Evolutionary conservation across 176 grass and related monocot species (phyloP), one percentile per base, ranked within the genome.

Genomic region (Rhipidocladum racemiflorum): DNA sequence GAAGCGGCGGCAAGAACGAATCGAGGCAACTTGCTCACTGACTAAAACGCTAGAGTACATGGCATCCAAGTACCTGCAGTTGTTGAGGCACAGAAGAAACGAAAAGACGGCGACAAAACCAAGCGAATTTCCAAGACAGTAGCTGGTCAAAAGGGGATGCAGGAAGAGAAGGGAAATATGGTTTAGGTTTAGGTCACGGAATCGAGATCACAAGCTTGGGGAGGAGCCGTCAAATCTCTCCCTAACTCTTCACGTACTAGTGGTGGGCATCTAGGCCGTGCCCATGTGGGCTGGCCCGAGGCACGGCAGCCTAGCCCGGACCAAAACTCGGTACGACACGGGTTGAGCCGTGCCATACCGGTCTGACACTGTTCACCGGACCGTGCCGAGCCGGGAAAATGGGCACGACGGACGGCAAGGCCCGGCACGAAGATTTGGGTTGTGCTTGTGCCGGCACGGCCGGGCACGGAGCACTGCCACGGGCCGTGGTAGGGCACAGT

Each of bases 131-230:
- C 34, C 15, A 45, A n/a, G 43, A 28, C n/a, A 27, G 21, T 34
- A 39, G 30, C 29, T 28, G 40, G 68, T 38, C 28, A 72, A 25
- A 34, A 61, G 20, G 14, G n/a, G 7, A 34, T 72, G 11, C 7
- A 35, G 1, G 39, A 35, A 78, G 67, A 80, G 27, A 74, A 9
- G 6, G n/a, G 39, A 48, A 7, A 17, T 11, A 27, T 46, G 57
- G 44, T 70, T 78, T 48, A 36, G 21, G 48, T 44, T 66, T 81
- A 2, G 50, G 69, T 74, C 61, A 68, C 23, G 17, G 81, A 32
- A 29, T 42, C 34, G 16, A 43, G 38, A 29, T 88, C 87, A 78
- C 67, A 56, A 83, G 27, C 62, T 80, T 65, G 56, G 21, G 28
- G 11, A 36, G 54, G 80, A 2, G 65, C 36, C 42, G 43, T 49